Evolutionary conservation across 2,329 filamentous ascomycete genomes (phyloP).

Genomic region (Harringtonia aguacate): DNA sequence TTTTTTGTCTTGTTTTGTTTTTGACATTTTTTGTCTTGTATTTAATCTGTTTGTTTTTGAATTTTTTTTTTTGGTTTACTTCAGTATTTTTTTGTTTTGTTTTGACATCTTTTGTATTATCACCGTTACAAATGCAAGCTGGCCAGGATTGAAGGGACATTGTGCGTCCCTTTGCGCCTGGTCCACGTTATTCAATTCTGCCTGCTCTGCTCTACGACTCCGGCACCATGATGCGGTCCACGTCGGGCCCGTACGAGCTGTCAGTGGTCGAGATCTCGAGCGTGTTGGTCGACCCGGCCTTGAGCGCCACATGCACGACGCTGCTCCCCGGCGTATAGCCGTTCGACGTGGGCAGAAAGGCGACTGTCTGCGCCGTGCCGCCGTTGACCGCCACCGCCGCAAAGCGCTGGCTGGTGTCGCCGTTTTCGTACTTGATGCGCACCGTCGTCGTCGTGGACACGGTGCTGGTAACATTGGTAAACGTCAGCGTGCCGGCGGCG

Average conservation of each 20-base stretch:
- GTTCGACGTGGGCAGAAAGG: conserved; percentile 39
- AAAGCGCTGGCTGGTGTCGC: conserved; percentile 38
- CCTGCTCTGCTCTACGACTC: too few relatives aligned
- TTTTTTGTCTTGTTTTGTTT: too few relatives aligned
- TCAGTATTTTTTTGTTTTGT: too few relatives aligned
- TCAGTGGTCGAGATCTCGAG: conserved; percentile 28
- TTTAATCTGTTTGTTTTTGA: too few relatives aligned
- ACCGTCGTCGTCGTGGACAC: conserved; percentile 35
- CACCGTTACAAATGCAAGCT: too few relatives aligned
- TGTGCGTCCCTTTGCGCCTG: too few relatives aligned
- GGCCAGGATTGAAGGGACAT: too few relatives aligned
- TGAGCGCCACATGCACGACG: conserved; percentile 35
- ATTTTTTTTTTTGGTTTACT: too few relatives aligned
- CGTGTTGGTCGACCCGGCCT: conserved; percentile 33
- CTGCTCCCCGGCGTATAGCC: conserved; percentile 30
- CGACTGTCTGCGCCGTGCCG: conserved; percentile 29
- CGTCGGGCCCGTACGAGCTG: conserved; percentile 34
- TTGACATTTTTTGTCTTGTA: too few relatives aligned
- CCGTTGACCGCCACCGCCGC: conserved; percentile 47
- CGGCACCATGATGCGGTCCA: conserved; percentile 45
- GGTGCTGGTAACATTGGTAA: conserved; percentile 31
- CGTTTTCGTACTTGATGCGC: conserved; percentile 44
- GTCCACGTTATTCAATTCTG: too few relatives aligned
- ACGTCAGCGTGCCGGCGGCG: conserved; percentile 31
- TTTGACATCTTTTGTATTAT: too few relatives aligned